These are phyloP conservation scores for Candida tetrigidarum DNA, from an alignment of 1,139 yeast species.

Conservation along the genomic window DNA sequence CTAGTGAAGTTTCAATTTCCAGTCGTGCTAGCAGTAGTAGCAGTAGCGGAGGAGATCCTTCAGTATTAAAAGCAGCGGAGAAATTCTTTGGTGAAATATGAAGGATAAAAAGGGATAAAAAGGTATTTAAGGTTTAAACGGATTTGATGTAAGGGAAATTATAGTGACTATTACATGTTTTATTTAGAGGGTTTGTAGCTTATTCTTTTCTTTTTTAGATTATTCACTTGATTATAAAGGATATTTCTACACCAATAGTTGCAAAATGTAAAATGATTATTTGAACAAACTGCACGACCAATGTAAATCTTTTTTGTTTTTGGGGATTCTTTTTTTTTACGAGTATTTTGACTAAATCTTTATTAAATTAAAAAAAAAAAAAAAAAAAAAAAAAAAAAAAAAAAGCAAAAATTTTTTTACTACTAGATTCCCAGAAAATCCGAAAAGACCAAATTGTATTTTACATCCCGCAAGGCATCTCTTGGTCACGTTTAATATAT, in stretches of 20 bases:
- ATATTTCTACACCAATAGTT: not conserved
- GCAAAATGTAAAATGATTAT: not conserved
- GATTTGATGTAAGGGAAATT: not conserved
- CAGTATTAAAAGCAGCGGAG: slow-evolving; percentile 29
- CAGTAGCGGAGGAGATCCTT: slow-evolving; percentile 16
- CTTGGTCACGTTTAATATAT: too few species aligned
- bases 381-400: not conserved
- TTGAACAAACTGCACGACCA: not conserved
- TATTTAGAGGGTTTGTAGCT: not conserved
- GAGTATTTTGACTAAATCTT: slow-evolving; percentile 1
- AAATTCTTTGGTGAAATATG: slow-evolving; percentile 23
- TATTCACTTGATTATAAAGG: not conserved
- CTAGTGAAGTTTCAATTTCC: not conserved
- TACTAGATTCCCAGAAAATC: too few species aligned
- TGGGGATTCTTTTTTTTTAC: not conserved
- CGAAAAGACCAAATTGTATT: too few species aligned
- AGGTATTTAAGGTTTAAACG: not conserved
- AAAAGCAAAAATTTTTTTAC: not conserved
- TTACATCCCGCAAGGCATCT: too few species aligned
- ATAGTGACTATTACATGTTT: not conserved
- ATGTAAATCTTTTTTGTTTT: too few species aligned
- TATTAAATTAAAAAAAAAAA: not conserved
- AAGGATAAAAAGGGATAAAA: not conserved
- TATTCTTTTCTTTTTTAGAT: too few species aligned
- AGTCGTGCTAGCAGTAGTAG: not conserved